Base-by-base conservation (phyloP, 768 basidiomycete species). In the Gymnopilus junonius region DNA sequence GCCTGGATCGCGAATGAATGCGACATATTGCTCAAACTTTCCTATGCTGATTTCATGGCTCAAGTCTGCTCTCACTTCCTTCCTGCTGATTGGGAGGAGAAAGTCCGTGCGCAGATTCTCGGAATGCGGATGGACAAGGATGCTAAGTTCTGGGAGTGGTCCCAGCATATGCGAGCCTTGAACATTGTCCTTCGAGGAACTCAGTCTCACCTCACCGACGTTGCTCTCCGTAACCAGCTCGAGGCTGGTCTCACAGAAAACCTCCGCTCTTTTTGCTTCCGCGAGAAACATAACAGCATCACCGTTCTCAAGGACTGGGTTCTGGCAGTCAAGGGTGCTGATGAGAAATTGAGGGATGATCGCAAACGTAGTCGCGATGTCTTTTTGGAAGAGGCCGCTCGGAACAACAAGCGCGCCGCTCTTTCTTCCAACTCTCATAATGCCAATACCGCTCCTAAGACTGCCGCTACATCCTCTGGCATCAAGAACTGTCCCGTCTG, bases 41-140 rank as follows among this genome's bases (percentile, higher is more conserved):
- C 55, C 20, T 72, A 69, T 32, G 4, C 32, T 5, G 32, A 4
- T 32, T 42, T 42, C 40, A 42, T 42, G 40, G 15, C 40, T 17
- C 6, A 42, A 42, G 6, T 42, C 14, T 21, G 40, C 14, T 15
- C 14, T 15, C 6, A 17, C 20, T 42, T 42, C 40, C 20, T 42
- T 17, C 40, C 40, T 15, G 40, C 40, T 21, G 40, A 42, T 15
- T 42, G 40, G 40, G 37, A 39, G 8, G 8, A 39, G 37, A 17
- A 39, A 39, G 37, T 39, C 37, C 17, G 8, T 8, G 8, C 14
- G 15, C 14, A 42, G 40, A 42, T 42, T 14, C 20, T 42, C 6
- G 20, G 20, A 6, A 17, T 21, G 14, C 14, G 40, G 4, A 42
- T 42, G 40, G 40, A 15, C 14, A 42, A 15, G 20, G 40, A 42